Percentiles rank a stretch among this genome's conserved stretches.
phyloP scores from a whole-genome alignment of 805 yeast species.

The Candida palmyrensis region DNA sequence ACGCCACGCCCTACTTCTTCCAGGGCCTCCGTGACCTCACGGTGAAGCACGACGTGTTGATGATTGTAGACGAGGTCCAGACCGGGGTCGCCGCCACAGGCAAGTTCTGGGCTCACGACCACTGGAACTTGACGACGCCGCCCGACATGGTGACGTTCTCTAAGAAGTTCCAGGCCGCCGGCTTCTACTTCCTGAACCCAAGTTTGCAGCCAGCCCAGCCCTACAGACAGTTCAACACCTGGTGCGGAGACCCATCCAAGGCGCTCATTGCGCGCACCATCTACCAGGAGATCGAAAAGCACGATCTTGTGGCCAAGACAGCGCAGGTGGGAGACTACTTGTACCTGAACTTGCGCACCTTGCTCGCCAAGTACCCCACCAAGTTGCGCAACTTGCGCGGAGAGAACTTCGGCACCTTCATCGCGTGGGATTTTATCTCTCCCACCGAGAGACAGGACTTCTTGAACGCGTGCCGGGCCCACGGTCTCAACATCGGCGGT shows the following conservation, averaged over 20 bases:
- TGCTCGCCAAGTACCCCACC: constrained; percentile 38
- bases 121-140: constrained; percentile 55
- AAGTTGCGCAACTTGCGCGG: constrained; percentile 53
- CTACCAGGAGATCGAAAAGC: constrained; percentile 46
- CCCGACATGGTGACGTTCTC: constrained; percentile 70
- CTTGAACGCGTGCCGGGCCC: constrained; percentile 39
- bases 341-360: constrained; percentile 34
- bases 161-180: constrained; percentile 70
- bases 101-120: constrained; percentile 70
- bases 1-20: constrained; percentile 56
- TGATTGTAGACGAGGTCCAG: constrained; percentile 71
- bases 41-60: constrained; percentile 48
- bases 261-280: constrained; percentile 60
- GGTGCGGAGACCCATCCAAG: constrained; percentile 75
- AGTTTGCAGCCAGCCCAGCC: constrained; percentile 55
- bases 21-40: constrained; percentile 61
- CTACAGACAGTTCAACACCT: constrained; percentile 70
- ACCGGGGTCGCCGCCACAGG: constrained; percentile 75
- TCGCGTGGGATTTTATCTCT: constrained; percentile 55
- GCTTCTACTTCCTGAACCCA: constrained; percentile 60
- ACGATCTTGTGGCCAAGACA: constrained; percentile 45
- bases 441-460: constrained; percentile 42
- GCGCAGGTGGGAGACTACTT: constrained; percentile 52
- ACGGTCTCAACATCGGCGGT: constrained; percentile 65
- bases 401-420: constrained; percentile 56